Evolutionary conservation across 768 basidiomycete genomes (phyloP).

Genomic region (Termitomyces sp.): DNA sequence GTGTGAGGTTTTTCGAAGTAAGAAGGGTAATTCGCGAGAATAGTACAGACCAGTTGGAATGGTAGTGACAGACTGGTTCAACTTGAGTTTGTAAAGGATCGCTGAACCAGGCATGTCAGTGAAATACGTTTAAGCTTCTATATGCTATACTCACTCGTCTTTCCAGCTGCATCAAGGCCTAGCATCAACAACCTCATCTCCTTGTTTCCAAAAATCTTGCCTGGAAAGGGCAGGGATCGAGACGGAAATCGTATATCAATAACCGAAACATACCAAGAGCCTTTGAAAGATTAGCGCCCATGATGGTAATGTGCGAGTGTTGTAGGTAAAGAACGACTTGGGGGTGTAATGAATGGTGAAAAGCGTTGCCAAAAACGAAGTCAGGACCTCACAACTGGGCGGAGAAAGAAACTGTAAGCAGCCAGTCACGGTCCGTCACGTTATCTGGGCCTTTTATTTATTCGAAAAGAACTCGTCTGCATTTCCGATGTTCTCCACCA

Average conservation of each 20-base stretch:
- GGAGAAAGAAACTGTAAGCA: constrained; percentile 14
- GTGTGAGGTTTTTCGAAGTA: constrained; percentile 3
- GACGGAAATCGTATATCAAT: constrained; percentile 10
- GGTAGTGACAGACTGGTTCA: constrained; percentile 98
- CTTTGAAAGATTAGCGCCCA: constrained; percentile 90
- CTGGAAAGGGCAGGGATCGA: constrained; percentile 34
- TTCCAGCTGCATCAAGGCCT: constrained; percentile 96
- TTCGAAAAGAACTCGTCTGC: too few relatives aligned
- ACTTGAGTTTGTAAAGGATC: constrained; percentile 97
- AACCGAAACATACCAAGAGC: constrained; percentile 55
- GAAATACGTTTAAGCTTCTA: background rate
- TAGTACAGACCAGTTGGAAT: constrained; percentile 82
- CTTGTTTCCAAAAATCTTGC: constrained; percentile 96
- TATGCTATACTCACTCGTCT: constrained; percentile 73
- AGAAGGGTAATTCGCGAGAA: background rate
- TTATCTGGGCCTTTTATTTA: background rate
- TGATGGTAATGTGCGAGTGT: constrained; percentile 34
- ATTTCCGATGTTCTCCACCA: too few relatives aligned
- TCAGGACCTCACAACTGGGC: constrained; percentile 7
- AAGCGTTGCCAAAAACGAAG: constrained; percentile 12
- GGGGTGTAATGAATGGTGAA: constrained; percentile 25
- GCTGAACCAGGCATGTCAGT: constrained; percentile 46
- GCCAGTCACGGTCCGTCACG: constrained; percentile 13
- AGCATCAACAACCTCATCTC: constrained; percentile 98
- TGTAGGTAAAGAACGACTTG: constrained; percentile 65